A percentile compares a stretch with the other conserved stretches of the same genome.
Evolutionary conservation across 2,329 filamentous ascomycete species (phyloP).

Genomic region (Teratosphaeria viscida): DNA sequence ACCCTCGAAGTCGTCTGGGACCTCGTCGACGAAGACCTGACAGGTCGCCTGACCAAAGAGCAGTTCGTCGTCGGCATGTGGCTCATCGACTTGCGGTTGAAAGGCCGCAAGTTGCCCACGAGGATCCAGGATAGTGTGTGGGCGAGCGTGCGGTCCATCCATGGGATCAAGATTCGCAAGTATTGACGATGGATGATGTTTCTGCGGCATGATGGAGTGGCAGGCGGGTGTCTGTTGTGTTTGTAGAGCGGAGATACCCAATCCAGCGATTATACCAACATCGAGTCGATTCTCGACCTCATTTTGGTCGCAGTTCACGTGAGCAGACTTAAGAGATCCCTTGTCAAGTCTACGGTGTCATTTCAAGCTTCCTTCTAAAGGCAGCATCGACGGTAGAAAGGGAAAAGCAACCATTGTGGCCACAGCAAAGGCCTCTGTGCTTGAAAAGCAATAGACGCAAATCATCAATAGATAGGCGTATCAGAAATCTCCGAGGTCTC

Average conservation of each 20-base stretch:
- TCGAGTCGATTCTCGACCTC: no score
- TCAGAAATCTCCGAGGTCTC: no score
- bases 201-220: not conserved
- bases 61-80: slow-evolving; percentile 79
- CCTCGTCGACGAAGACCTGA: slow-evolving; percentile 51
- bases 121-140: slow-evolving; percentile 66
- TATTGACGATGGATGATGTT: not conserved
- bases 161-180: slow-evolving; percentile 27
- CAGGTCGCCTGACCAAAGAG: slow-evolving; percentile 50
- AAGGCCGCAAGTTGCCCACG: slow-evolving; percentile 64
- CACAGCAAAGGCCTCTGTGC: not conserved
- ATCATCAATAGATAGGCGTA: no score
- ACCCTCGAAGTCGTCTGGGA: slow-evolving; percentile 69
- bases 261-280: not conserved
- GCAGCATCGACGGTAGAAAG: no score
- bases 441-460: no score
- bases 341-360: no score
- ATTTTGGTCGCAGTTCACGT: no score
- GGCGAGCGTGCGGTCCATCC: slow-evolving; percentile 49
- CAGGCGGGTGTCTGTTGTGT: not conserved
- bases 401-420: no score
- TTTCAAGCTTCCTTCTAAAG: no score
- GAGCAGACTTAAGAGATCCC: no score
- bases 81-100: slow-evolving; percentile 71
- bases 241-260: not conserved